phyloP scores from a whole-genome alignment of 2,329 filamentous ascomycete genomes.

The Xylaria polymorpha region DNA sequence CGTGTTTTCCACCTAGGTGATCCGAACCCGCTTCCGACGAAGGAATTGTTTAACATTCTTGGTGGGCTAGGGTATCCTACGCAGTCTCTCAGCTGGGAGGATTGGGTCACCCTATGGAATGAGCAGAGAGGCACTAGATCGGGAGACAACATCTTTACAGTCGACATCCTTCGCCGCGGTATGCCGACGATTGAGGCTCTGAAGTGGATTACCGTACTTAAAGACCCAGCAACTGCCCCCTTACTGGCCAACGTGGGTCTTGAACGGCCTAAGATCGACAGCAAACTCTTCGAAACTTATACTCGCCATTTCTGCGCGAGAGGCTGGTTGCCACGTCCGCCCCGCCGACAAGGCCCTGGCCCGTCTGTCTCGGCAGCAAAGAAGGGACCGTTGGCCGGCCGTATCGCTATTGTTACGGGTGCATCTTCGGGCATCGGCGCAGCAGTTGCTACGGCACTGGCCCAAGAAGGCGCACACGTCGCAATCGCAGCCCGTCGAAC shows the following conservation, averaged over 20 bases:
- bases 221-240: conserved; percentile 74
- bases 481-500: conserved; percentile 77
- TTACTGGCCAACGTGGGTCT: conserved; percentile 65
- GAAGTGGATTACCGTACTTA: conserved; percentile 76
- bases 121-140: conserved; percentile 74
- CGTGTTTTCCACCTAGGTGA: conserved; percentile 80
- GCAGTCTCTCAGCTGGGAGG: conserved; percentile 72
- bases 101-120: conserved; percentile 80
- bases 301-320: conserved; percentile 82
- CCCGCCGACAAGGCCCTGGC: conserved; percentile 57
- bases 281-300: conserved; percentile 78
- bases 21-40: conserved; percentile 74
- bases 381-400: conserved; percentile 72
- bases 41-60: conserved; percentile 72
- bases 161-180: conserved; percentile 81
- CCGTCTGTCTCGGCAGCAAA: conserved; percentile 49
- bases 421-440: conserved; percentile 84
- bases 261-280: conserved; percentile 75
- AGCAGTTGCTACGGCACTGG: conserved; percentile 76
- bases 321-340: conserved; percentile 77
- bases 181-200: conserved; percentile 82
- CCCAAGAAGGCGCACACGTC: conserved; percentile 76
- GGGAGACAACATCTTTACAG: conserved; percentile 77
- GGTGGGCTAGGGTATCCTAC: conserved; percentile 77
- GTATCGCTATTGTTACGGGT: conserved; percentile 81